Base-by-base conservation (phyloP, 768 basidiomycete species). In the Coprinopsis strossmayeri region DNA sequence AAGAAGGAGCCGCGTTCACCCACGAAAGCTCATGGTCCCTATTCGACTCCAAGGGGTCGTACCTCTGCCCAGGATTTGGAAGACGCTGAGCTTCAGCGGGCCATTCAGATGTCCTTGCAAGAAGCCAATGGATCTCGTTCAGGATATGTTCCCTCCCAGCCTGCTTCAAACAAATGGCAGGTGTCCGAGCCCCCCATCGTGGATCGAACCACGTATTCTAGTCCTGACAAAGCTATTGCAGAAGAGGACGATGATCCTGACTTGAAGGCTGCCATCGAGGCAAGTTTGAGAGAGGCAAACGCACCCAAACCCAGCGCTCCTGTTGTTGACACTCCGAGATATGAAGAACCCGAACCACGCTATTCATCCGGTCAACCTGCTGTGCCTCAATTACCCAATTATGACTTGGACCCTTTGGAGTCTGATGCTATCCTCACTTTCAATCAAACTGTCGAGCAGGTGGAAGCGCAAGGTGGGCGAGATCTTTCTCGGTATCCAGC, bases 181-280 rank as follows among this genome's bases (percentile, higher is more conserved):
- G 71, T 73, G 20, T 82, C 82, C 1, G 83, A 87, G 61, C 86
- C 84, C 4, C 91, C 87, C 9, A 70, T 87, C 35, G 77, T 84
- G 49, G 80, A 80, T 58, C 69, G 72, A 39, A 66, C 62, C 48
- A 75, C 73, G 45, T 77, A 74, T 13, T 66, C 73, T 42, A 45
- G 52, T n/a, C n/a, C n/a, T 45, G 53, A 57, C 13, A 60, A 65
- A 34, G 59, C 67, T 25, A 25, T 51, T 12, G 56, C 59, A 13
- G 68, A 64, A 2, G 80, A 91, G 10, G 94, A 95, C 26, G 88
- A 95, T 2, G 95, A 99, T 64, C 87, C 88, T 10, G 93, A 98
- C 50, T 71, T 99, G 17, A 79, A 75, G 50, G 89, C 95, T 17
- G 96, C 96, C 0, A 99, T 99, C 44, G 92, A 97, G 61, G 96